Percentiles rank a stretch among this genome's conserved stretches.
phyloP scores from a whole-genome alignment of 257 asterid species.

The Thymus quinquecostatus region DNA sequence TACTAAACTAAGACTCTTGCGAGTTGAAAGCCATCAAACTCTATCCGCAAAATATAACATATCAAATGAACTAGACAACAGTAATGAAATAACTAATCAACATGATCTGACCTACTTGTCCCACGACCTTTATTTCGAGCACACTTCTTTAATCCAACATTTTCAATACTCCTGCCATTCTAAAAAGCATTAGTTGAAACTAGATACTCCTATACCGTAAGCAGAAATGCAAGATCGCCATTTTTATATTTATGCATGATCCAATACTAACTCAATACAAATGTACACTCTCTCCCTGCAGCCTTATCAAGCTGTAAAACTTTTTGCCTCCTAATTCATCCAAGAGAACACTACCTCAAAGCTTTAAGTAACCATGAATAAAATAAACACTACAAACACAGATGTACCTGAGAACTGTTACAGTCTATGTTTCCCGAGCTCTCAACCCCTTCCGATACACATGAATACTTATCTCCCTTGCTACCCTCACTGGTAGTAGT shows the following conservation, averaged over 20 bases:
- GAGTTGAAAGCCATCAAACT: too few relatives aligned
- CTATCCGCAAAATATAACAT: too few relatives aligned
- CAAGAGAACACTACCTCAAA: not conserved
- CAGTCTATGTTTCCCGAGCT: conserved; percentile 29
- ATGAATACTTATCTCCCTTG: conserved; percentile 8
- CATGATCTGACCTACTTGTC: too few relatives aligned
- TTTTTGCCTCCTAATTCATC: conserved; percentile 11
- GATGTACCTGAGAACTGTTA: conserved; percentile 30
- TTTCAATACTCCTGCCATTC: not conserved
- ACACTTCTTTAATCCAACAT: too few relatives aligned
- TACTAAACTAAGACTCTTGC: too few relatives aligned
- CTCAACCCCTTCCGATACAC: conserved; percentile 18
- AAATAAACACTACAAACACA: conserved; percentile 1
- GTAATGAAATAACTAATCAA: too few relatives aligned
- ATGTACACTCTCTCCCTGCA: not conserved
- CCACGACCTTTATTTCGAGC: not conserved
- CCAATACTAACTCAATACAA: not conserved
- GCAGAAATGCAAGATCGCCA: not conserved
- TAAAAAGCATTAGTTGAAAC: conserved; percentile 23
- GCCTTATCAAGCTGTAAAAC: conserved; percentile 11
- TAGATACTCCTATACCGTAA: not conserved
- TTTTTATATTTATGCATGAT: not conserved
- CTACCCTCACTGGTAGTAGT: conserved; percentile 21
- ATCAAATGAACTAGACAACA: too few relatives aligned
- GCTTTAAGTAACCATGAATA: conserved; percentile 16